These are phyloP conservation scores for Macrophomina phaseolina DNA, from an alignment of 2,329 filamentous ascomycete species.

Conservation along the genomic window DNA sequence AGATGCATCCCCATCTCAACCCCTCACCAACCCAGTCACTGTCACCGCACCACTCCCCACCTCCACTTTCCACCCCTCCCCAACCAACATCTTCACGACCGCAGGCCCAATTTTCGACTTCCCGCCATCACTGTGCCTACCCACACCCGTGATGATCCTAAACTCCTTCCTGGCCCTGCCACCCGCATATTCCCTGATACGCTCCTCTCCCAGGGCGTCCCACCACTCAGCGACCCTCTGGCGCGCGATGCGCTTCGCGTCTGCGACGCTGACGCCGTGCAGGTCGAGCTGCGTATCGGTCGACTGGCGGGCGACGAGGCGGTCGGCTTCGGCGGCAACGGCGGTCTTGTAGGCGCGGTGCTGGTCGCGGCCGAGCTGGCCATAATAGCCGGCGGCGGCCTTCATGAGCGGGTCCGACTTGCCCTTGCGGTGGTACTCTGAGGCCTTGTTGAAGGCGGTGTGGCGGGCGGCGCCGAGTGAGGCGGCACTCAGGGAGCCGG, in stretches of 20 bases:
- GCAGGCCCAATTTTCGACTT: constrained; percentile 77
- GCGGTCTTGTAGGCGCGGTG: constrained; percentile 62
- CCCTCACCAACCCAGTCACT: constrained; percentile 63
- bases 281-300: constrained; percentile 69
- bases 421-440: constrained; percentile 62
- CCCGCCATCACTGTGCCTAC: constrained; percentile 78
- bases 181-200: constrained; percentile 53
- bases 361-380: constrained; percentile 70
- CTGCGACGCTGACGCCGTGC: constrained; percentile 80
- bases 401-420: constrained; percentile 76
- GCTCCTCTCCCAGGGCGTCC: constrained; percentile 70
- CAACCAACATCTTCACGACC: constrained; percentile 75
- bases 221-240: constrained; percentile 76
- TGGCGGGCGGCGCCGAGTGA: constrained; percentile 55
- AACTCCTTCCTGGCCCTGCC: constrained; percentile 60
- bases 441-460: constrained; percentile 63
- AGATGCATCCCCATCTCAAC: neutral
- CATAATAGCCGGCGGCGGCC: constrained; percentile 77
- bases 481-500: constrained; percentile 46
- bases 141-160: constrained; percentile 80
- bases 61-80: constrained; percentile 84
- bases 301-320: constrained; percentile 72
- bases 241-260: constrained; percentile 79
- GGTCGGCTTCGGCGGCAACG: constrained; percentile 71
- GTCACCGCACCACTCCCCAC: constrained; percentile 72